These are phyloP conservation scores for Lachancea dasiensis DNA, from an alignment of 805 yeast species.

Conservation along the genomic window DNA sequence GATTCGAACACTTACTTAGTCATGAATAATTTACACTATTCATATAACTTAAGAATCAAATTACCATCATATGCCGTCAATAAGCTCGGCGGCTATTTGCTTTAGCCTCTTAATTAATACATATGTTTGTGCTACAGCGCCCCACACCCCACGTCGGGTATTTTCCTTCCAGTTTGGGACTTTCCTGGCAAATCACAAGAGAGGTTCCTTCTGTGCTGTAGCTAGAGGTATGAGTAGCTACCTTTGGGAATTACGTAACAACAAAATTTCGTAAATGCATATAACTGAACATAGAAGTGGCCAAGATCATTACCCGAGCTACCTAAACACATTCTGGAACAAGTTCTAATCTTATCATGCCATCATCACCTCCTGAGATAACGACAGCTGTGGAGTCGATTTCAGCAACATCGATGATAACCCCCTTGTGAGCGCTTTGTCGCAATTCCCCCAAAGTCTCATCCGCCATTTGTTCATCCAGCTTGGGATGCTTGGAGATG, in stretches of 20 bases:
- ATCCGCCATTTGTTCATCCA: constrained; percentile 1
- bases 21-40: too few species aligned
- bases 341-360: constrained; percentile 15
- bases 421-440: constrained; percentile 7
- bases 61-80: too few species aligned
- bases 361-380: constrained; percentile 18
- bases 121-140: too few species aligned
- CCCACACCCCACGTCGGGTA: too few species aligned
- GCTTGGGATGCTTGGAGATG: neutral
- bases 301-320: neutral
- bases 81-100: too few species aligned
- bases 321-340: constrained; percentile 5
- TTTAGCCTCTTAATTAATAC: too few species aligned
- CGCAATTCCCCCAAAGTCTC: constrained; percentile 1
- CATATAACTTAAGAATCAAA: too few species aligned
- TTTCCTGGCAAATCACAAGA: too few species aligned
- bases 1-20: neutral
- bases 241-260: too few species aligned
- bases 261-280: neutral
- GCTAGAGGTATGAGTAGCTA: too few species aligned
- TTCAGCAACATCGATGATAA: constrained; percentile 12
- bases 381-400: constrained; percentile 15
- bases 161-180: too few species aligned
- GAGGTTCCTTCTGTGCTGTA: too few species aligned
- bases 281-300: neutral